Percentiles rank a stretch among this genome's conserved stretches.
These are phyloP conservation scores for peach (Prunus persica) DNA, from an alignment of 306 rosid genomes.

Conservation along the genomic window Prunus_persica_NCBIv2 NC_034012.1:7521001-7521500, in stretches of 20 bases:
- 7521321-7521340: slow-evolving; percentile 77
- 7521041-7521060: not conserved
- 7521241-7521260: slow-evolving; percentile 82
- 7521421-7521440: slow-evolving; percentile 37
- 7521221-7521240: slow-evolving; percentile 68
- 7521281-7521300: slow-evolving; percentile 68
- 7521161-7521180: not conserved
- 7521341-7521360: slow-evolving; percentile 82
- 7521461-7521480: slow-evolving; percentile 3
- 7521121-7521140: not conserved
- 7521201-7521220: slow-evolving; percentile 78
- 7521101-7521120: not conserved
- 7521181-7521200: slow-evolving; percentile 14
- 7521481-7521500: not conserved
- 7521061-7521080: not conserved
- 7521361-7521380: slow-evolving; percentile 89
- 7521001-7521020: not conserved
- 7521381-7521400: slow-evolving; percentile 84
- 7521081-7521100: not conserved
- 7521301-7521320: slow-evolving; percentile 68
- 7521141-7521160: not conserved
- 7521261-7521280: slow-evolving; percentile 63
- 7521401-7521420: slow-evolving; percentile 65
- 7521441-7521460: slow-evolving; percentile 2
- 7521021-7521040: not conserved